Percentiles rank a stretch among this genome's conserved stretches.
Conservation (phyloP, 352 stramenopile genomes). For the Thalassiosira livingstoniorum region DNA sequence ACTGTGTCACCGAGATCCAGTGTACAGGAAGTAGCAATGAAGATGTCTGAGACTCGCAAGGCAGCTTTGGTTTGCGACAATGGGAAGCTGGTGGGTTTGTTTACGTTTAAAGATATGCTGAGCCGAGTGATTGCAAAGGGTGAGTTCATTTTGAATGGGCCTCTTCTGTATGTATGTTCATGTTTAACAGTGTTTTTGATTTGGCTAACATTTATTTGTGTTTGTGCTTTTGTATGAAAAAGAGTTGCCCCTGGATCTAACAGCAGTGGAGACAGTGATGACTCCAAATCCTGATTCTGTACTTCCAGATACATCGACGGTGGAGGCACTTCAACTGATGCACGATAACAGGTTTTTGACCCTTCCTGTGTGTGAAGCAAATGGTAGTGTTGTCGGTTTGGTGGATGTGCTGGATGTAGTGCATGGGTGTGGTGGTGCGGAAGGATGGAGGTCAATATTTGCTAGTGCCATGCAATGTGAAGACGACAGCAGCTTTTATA, state of each 20-base stretch:
- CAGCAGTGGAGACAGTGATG: conserved; percentile 96
- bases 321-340: conserved; percentile 98
- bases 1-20: conserved; percentile 88
- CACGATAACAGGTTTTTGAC: conserved; percentile 98
- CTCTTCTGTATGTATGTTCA: too few species aligned
- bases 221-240: too few species aligned
- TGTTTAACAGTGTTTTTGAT: too few species aligned
- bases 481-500: conserved; percentile 72
- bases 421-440: conserved; percentile 84
- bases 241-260: conserved; percentile 93
- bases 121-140: conserved; percentile 94
- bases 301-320: conserved; percentile 91
- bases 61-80: conserved; percentile 94
- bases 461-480: conserved; percentile 75
- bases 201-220: too few species aligned
- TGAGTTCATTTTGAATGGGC: too few species aligned
- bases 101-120: conserved; percentile 97
- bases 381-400: conserved; percentile 91
- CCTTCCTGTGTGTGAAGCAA: conserved; percentile 93
- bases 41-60: conserved; percentile 94
- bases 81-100: conserved; percentile 93
- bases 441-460: conserved; percentile 85
- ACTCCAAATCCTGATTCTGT: conserved; percentile 96
- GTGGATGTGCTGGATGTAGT: conserved; percentile 97
- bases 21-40: conserved; percentile 92